phyloP scores from a whole-genome alignment of 2,329 filamentous ascomycete species.

The Chaetomiaceae sp. region DNA sequence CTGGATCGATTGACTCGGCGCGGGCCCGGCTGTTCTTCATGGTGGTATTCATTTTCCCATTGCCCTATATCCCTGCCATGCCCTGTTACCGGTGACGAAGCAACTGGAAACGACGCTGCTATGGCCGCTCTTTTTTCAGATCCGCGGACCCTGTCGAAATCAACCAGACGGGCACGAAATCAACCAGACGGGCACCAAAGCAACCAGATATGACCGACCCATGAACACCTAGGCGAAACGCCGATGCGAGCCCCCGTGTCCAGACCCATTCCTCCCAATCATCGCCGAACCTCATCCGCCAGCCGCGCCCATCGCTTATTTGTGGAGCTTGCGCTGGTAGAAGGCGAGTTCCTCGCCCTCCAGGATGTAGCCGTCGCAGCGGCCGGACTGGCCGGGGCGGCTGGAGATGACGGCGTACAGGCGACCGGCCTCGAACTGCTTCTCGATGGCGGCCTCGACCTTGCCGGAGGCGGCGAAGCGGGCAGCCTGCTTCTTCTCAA shows the following conservation, averaged over 20 bases:
- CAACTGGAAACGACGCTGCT: slow-evolving; percentile 19
- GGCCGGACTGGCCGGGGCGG: slow-evolving; percentile 93
- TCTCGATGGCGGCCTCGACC: slow-evolving; percentile 88
- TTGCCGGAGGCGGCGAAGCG: slow-evolving; percentile 80
- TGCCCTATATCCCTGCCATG: slow-evolving; percentile 21
- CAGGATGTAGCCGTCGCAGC: slow-evolving; percentile 93
- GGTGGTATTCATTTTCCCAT: slow-evolving; percentile 23
- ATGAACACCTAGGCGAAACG: slow-evolving; percentile 23
- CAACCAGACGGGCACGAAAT: slow-evolving; percentile 11
- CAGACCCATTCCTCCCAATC: slow-evolving; percentile 17
- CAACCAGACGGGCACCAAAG: slow-evolving; percentile 13
- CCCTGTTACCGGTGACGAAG: slow-evolving; percentile 22
- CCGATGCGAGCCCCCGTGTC: slow-evolving; percentile 20
- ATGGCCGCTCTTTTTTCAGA: slow-evolving; percentile 12
- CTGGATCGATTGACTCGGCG: slow-evolving; percentile 16
- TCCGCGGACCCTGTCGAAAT: slow-evolving; percentile 10
- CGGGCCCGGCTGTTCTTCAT: slow-evolving; percentile 15
- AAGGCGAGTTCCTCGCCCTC: slow-evolving; percentile 99
- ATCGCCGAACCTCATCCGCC: slow-evolving; percentile 1
- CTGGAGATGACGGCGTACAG: slow-evolving; percentile 89
- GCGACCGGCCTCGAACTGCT: slow-evolving; percentile 99
- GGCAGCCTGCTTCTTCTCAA: slow-evolving; percentile 93
- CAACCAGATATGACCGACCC: slow-evolving; percentile 20
- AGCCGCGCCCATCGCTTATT: slow-evolving; percentile 50
- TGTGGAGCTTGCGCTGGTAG: slow-evolving; percentile 99